Percentiles rank a stretch among this genome's conserved stretches.
phyloP scores from a whole-genome alignment of 768 basidiomycete species.

The Mycena amicta region DNA sequence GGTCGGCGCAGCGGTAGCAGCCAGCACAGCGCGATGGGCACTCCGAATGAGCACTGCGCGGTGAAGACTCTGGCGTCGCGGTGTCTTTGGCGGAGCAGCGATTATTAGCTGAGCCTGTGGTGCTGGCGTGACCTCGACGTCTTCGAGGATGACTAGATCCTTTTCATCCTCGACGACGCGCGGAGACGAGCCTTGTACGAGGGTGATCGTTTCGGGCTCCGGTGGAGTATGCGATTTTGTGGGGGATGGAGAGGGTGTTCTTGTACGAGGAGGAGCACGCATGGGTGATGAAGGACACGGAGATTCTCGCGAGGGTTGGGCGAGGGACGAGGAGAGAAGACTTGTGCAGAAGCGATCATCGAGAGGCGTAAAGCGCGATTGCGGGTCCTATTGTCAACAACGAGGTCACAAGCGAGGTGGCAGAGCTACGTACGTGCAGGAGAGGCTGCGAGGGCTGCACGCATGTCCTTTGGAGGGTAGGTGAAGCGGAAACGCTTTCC shows the following conservation, averaged over 20 bases:
- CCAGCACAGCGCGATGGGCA: conserved; percentile 61
- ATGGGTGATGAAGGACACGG: conserved; percentile 60
- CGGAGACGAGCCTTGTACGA: conserved; percentile 68
- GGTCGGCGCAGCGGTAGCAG: conserved; percentile 37
- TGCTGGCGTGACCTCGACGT: conserved; percentile 43
- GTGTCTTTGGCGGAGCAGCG: conserved; percentile 27
- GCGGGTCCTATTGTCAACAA: conserved; percentile 28
- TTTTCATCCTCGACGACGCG: conserved; percentile 70
- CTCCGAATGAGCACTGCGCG: conserved; percentile 71
- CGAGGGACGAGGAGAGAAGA: conserved; percentile 69
- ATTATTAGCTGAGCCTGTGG: background rate
- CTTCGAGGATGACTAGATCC: conserved; percentile 74
- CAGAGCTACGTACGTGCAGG: conserved; percentile 44
- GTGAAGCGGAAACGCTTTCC: conserved; percentile 71
- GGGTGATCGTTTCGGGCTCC: conserved; percentile 53
- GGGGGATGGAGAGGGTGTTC: conserved; percentile 24
- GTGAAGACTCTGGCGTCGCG: conserved; percentile 54
- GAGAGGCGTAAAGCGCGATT: conserved; percentile 64
- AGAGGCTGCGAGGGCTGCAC: conserved; percentile 52
- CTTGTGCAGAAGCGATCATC: conserved; percentile 75
- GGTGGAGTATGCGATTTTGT: conserved; percentile 16
- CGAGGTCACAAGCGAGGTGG: conserved; percentile 3
- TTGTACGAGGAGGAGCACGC: conserved; percentile 39
- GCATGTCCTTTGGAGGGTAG: conserved; percentile 75
- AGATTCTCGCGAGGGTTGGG: conserved; percentile 64